A percentile compares a stretch with the other conserved stretches of the same genome.
Conservation (phyloP, 2,329 filamentous ascomycete genomes). For the Rhynchosporium secalis region DNA sequence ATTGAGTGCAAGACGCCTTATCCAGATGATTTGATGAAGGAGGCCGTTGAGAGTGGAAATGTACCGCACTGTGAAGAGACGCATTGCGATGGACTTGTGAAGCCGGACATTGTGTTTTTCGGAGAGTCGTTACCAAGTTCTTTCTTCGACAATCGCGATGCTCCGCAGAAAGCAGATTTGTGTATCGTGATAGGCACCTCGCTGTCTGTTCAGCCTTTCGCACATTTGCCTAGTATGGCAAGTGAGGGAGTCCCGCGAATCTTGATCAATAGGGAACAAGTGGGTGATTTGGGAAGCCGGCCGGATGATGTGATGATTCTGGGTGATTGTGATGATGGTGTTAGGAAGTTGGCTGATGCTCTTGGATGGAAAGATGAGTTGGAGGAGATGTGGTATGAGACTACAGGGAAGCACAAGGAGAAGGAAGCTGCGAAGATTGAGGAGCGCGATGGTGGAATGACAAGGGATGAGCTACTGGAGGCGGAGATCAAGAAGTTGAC, state of each 20-base stretch:
- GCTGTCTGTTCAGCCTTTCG: constrained; percentile 85
- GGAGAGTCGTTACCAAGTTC: constrained; percentile 68
- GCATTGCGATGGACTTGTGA: constrained; percentile 72
- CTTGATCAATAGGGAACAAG: constrained; percentile 82
- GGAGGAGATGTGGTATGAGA: constrained; percentile 69
- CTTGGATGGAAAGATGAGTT: constrained; percentile 87
- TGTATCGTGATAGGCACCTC: constrained; percentile 88
- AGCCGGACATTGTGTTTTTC: constrained; percentile 82
- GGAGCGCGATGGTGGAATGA: constrained; percentile 27
- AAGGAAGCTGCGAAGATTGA: constrained; percentile 36
- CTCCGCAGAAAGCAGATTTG: constrained; percentile 67
- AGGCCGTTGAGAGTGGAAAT: constrained; percentile 63
- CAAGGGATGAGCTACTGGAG: constrained; percentile 51
- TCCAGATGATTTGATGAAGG: constrained; percentile 71
- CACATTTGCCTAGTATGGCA: constrained; percentile 69
- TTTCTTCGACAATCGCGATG: constrained; percentile 61
- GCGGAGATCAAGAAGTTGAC: constrained; percentile 43
- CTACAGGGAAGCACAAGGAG: constrained; percentile 60
- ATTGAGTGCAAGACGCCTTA: constrained; percentile 80
- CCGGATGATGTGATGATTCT: constrained; percentile 83
- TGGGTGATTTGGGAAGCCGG: constrained; percentile 74
- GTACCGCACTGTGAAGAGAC: constrained; percentile 67
- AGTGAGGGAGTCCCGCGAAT: constrained; percentile 67
- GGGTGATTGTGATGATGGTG: constrained; percentile 79
- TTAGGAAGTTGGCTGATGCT: constrained; percentile 73